phyloP scores from a whole-genome alignment of 1,284 basidiomycete species.

The Ustilago cynodontis region DNA sequence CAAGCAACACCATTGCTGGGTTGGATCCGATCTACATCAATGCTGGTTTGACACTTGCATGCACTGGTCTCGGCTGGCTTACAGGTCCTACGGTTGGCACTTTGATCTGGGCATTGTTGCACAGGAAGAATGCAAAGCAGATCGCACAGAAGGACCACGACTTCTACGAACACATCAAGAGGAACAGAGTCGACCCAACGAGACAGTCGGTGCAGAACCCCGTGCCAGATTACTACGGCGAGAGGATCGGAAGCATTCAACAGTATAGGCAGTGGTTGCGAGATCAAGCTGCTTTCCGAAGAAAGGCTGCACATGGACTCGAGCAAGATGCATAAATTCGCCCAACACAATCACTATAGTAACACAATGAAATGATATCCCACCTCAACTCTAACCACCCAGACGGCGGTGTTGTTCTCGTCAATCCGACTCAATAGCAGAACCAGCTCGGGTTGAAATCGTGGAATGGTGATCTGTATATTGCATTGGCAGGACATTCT shows the following conservation, averaged over 20 bases:
- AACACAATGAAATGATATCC: neutral
- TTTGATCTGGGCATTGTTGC: constrained; percentile 57
- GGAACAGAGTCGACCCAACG: constrained; percentile 61
- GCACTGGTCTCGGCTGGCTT: constrained; percentile 64
- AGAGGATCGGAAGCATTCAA: constrained; percentile 65
- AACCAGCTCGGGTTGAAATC: too few relatives aligned
- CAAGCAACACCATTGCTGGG: constrained; percentile 57
- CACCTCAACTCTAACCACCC: constrained; percentile 3
- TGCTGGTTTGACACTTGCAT: constrained; percentile 60
- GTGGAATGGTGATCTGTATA: neutral
- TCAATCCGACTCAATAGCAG: too few relatives aligned
- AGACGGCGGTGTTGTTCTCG: too few relatives aligned
- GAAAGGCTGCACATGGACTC: constrained; percentile 65
- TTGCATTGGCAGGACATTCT: neutral
- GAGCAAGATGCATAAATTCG: constrained; percentile 41
- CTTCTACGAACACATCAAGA: constrained; percentile 64
- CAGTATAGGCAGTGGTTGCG: constrained; percentile 68
- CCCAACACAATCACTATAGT: neutral
- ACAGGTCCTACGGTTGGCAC: constrained; percentile 62
- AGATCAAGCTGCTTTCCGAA: constrained; percentile 58
- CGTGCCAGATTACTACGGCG: constrained; percentile 67
- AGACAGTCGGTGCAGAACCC: constrained; percentile 66
- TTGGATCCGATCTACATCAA: constrained; percentile 65
- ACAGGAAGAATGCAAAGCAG: constrained; percentile 54
- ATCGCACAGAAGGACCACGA: constrained; percentile 62